Evolutionary conservation across 2,329 filamentous ascomycete genomes (phyloP), one percentile per base, ranked within the genome.

Genomic region (Colletotrichum kahawae): DNA sequence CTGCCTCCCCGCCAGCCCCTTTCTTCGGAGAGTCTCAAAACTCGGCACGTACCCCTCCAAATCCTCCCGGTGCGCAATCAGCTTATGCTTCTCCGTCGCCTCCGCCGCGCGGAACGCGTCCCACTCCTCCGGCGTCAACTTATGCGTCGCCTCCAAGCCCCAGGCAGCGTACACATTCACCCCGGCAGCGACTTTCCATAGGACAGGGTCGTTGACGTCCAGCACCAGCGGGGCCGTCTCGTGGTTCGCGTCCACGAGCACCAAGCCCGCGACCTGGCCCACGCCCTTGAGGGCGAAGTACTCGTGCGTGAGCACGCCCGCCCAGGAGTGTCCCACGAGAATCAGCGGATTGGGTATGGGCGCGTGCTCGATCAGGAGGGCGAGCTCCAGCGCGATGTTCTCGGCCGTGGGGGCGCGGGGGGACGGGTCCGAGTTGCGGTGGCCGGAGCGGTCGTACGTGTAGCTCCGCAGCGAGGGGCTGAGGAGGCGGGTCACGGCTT

Each of bases 161-260:
- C 63, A 72, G 36, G 63, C 63, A 5, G 54, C n/a, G 18, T 67
- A 72, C 13, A 24, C n/a, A 12, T 72, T 31, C 5, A 72, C 63
- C 3, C 63, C 70, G 2, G 54, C 56, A 21, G 70, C 70, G 6
- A 72, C 29, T 2, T 7, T 33, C 70, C 70, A 72, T 10, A 72
- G 70, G 4, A 54, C 38, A 2, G 56, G 70, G 7, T 72, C 70
- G 12, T 72, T 72, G 7, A 72, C 70, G 21, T 72, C 24, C 34
- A 67, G 9, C 1, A 62, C 63, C 29, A 72, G 51, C 16, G 70
- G 70, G 1, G 36, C 21, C 7, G 63, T 67, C 36, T 72, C 63
- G 13, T 72, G 70, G 36, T 72, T 72, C 14, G 63, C 70, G 64
- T 72, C 63, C 14, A 63, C 70, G 16, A 72, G 34, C 7, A 72